A percentile compares a stretch with the other conserved stretches of the same genome.
phyloP scores from a whole-genome alignment of 441 rosid species.

The Populus hybrid region DNA sequence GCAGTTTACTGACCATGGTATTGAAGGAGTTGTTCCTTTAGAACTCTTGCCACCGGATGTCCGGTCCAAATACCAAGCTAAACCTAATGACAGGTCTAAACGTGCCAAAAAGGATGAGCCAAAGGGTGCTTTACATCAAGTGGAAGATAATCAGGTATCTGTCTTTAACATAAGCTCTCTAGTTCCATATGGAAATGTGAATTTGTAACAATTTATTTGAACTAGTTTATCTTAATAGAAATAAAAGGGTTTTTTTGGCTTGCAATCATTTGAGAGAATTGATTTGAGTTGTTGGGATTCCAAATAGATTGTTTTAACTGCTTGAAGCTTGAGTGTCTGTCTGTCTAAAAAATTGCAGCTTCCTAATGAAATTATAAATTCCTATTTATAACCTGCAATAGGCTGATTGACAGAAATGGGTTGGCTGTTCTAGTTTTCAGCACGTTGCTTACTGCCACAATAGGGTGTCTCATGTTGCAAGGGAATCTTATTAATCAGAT shows the following conservation, averaged over 20 bases:
- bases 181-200: neutral
- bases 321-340: neutral
- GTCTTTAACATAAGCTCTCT: neutral
- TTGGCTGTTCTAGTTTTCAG: neutral
- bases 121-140: constrained; percentile 51
- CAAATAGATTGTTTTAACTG: neutral
- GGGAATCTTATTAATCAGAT: neutral
- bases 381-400: neutral
- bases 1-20: constrained; percentile 93
- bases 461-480: neutral
- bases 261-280: neutral
- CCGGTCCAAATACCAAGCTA: constrained; percentile 80
- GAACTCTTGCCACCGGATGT: constrained; percentile 78
- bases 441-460: neutral
- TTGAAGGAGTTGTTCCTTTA: constrained; percentile 94
- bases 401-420: neutral
- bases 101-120: constrained; percentile 88
- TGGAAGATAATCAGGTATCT: constrained; percentile 68
- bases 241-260: neutral
- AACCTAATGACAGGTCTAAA: constrained; percentile 75
- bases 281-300: neutral
- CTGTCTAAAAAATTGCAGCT: neutral
- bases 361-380: neutral
- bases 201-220: neutral
- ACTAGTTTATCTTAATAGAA: neutral